Evolutionary conservation across 805 yeast species (phyloP).

Genomic region (Spathaspora hagerdaliae): DNA sequence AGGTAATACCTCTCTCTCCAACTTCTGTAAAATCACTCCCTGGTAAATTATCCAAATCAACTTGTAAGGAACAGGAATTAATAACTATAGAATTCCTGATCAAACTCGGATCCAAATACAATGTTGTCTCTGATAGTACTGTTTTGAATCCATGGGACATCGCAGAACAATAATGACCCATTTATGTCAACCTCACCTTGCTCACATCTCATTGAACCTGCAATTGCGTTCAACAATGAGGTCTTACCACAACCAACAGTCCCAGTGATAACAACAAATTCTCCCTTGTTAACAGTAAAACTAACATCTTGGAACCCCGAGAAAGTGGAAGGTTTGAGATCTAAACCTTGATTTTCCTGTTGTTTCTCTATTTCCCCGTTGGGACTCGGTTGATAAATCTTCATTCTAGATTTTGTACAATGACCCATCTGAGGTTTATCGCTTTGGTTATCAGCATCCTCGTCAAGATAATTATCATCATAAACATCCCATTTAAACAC

Average conservation of each 20-base stretch:
- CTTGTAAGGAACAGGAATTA: conserved; percentile 60
- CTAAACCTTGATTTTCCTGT: no score
- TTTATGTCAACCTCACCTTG: conserved; percentile 49
- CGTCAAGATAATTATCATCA: conserved; percentile 12
- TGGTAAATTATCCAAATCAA: conserved; percentile 62
- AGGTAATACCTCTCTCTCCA: conserved; percentile 81
- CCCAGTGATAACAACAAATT: conserved; percentile 74
- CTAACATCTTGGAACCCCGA: conserved; percentile 49
- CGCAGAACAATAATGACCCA: conserved; percentile 53
- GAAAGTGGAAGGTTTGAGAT: conserved; percentile 13
- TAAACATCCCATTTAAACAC: background rate
- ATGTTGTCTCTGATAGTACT: conserved; percentile 78
- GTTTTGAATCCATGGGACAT: conserved; percentile 83
- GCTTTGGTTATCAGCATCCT: conserved; percentile 9
- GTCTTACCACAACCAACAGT: conserved; percentile 81
- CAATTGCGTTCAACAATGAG: conserved; percentile 63
- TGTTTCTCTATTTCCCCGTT: no score
- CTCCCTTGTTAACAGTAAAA: conserved; percentile 55
- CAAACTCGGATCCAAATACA: conserved; percentile 56
- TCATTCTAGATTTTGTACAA: no score
- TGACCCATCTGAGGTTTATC: no score
- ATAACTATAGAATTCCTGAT: conserved; percentile 53
- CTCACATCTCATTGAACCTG: conserved; percentile 63
- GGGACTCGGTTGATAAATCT: no score
- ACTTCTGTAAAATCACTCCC: conserved; percentile 78